Base-by-base conservation (phyloP, 352 stramenopile species). In the Phytophthora pinifolia region DNA sequence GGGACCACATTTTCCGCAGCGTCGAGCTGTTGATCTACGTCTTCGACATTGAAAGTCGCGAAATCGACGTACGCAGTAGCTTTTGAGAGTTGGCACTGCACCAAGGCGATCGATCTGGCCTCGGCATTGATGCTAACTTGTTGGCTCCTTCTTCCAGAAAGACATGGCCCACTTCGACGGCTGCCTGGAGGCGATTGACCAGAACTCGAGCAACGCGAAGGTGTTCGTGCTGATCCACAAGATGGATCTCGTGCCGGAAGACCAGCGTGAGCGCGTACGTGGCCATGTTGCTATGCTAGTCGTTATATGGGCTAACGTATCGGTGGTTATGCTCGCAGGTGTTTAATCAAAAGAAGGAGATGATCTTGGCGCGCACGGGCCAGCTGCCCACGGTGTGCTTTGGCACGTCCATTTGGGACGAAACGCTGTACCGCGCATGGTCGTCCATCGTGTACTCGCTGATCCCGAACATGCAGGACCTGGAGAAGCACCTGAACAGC, bases 161-260 rank as follows among this genome's bases (percentile, higher is more conserved):
- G 97, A 99, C 62, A 94, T 99, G 76, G 86, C 96, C 43, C 95
- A 99, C 59, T 99, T 99, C 72, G 86, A 96, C 33, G 94, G 94
- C 9, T 98, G 98, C 32, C 68, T 99, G 17, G 96, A 99, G 72
- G 97, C 97, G 1, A 97, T 99, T 53, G 94, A 98, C 74, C 92
- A 98, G 57, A 98, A 99, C 82, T 98, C 92, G 35, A 97, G 95
- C 35, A 98, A 99, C 67, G 96, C 97, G n/a, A 93, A 97, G 46
- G 94, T 99, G 38, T 99, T 99, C 70, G 96, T 99, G 41, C 82
- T 99, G 17, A 96, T 99, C 46, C 97, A 99, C 83, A 99, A 99
- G 80, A 99, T 99, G 97, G 97, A 99, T 85, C 79, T 99, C 8
- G 94, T 99, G 34, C 81, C 81, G 0, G 86, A 94, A 42, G 76